Evolutionary conservation across 2,329 filamentous ascomycete species (phyloP).

Genomic region (Periconia digitata): DNA sequence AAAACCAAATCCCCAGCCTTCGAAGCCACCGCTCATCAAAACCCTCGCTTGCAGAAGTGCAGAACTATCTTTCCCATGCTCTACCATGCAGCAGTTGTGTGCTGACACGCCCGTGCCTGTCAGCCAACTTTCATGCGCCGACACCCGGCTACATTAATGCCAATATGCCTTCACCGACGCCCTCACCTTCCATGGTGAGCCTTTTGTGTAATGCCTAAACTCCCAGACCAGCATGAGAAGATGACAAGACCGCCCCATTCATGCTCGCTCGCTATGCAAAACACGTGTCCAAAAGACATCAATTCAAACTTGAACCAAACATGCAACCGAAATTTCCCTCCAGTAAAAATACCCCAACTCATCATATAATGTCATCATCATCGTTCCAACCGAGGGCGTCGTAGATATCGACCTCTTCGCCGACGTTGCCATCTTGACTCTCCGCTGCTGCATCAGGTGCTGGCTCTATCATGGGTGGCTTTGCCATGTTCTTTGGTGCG

Average conservation of each 20-base stretch:
- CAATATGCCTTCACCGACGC: background rate
- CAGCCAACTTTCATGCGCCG: background rate
- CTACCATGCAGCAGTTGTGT: background rate
- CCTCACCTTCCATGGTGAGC: background rate
- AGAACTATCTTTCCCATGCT: too few relatives aligned
- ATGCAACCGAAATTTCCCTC: background rate
- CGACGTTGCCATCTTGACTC: conserved; percentile 11
- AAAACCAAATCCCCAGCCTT: too few relatives aligned
- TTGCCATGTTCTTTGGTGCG: background rate
- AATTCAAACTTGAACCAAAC: too few relatives aligned
- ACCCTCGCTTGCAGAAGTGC: too few relatives aligned
- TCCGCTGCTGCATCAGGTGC: conserved; percentile 12
- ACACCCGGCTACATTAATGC: background rate
- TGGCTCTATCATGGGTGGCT: conserved; percentile 2
- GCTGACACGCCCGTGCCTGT: background rate
- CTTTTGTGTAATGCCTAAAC: background rate
- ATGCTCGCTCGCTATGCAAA: conserved; percentile 37
- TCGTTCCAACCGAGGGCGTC: conserved; percentile 52
- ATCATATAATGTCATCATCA: conserved; percentile 23
- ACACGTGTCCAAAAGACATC: conserved; percentile 1
- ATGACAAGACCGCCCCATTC: conserved; percentile 9
- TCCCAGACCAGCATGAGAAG: conserved; percentile 2
- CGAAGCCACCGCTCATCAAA: too few relatives aligned
- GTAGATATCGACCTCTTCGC: conserved; percentile 40
- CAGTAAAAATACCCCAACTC: background rate